phyloP scores from a whole-genome alignment of 2,329 filamentous ascomycete species.

The Neonectria neomacrospora region DNA sequence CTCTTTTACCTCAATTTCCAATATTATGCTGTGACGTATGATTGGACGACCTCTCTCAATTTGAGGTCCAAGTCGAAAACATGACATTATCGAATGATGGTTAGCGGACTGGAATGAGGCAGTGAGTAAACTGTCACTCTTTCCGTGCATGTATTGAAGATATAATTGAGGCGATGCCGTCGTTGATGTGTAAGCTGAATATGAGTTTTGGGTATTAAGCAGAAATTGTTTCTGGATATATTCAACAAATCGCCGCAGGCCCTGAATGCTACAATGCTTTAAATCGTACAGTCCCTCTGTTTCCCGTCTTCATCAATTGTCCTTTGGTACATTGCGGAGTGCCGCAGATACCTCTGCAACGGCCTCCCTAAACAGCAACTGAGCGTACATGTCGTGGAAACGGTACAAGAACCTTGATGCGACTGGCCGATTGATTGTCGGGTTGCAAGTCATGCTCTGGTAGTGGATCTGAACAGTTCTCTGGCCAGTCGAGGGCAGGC shows the following conservation, averaged over 20 bases:
- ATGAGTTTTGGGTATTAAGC: not conserved
- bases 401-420: slow-evolving; percentile 24
- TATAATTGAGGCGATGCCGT: not conserved
- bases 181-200: not conserved
- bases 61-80: too few species aligned
- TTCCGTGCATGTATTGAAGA: not conserved
- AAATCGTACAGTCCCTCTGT: not conserved
- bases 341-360: slow-evolving; percentile 33
- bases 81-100: too few species aligned
- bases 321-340: not conserved
- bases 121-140: too few species aligned
- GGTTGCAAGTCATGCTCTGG: slow-evolving; percentile 44
- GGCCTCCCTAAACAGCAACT: slow-evolving; percentile 43
- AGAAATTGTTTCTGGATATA: not conserved
- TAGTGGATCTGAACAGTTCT: slow-evolving; percentile 34
- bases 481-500: not conserved
- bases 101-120: too few species aligned
- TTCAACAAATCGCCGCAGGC: not conserved
- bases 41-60: too few species aligned
- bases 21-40: too few species aligned
- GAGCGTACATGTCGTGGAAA: slow-evolving; percentile 43
- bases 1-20: too few species aligned
- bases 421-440: slow-evolving; percentile 33
- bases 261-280: not conserved
- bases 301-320: too few species aligned